Evolutionary conservation across 352 stramenopile species (phyloP).

Genomic region (Globisporangium cylindrosporum): DNA sequence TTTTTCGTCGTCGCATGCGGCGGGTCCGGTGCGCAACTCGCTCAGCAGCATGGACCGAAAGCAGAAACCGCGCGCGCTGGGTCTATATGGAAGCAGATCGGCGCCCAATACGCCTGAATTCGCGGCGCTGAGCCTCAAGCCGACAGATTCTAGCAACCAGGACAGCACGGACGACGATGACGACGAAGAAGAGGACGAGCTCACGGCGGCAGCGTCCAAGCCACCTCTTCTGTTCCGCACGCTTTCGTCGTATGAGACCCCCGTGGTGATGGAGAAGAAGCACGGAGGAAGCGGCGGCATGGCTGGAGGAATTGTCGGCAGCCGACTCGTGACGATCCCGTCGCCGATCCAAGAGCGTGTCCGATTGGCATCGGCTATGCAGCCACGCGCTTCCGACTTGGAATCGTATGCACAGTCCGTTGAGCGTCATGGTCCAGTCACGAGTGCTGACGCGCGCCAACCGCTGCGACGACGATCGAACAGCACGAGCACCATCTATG

Average conservation of each 20-base stretch:
- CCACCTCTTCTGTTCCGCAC: constrained; percentile 64
- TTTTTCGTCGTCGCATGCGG: not conserved
- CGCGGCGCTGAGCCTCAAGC: constrained; percentile 19
- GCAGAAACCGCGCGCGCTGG: constrained; percentile 5
- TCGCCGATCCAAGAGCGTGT: constrained; percentile 74
- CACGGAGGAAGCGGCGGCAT: constrained; percentile 7
- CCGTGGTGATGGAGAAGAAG: constrained; percentile 60
- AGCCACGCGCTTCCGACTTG: constrained; percentile 48
- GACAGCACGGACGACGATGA: constrained; percentile 37
- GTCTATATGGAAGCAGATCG: constrained; percentile 35
- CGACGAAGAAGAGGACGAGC: constrained; percentile 30
- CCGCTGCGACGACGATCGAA: constrained; percentile 89
- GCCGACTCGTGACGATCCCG: constrained; percentile 29
- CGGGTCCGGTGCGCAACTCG: constrained; percentile 17
- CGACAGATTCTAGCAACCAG: constrained; percentile 28
- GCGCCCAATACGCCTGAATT: constrained; percentile 49
- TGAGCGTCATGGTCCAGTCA: constrained; percentile 6
- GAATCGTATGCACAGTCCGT: constrained; percentile 45
- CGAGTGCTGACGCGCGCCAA: constrained; percentile 23
- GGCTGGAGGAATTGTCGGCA: constrained; percentile 14
- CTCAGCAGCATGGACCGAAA: constrained; percentile 27
- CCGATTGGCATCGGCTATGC: constrained; percentile 35
- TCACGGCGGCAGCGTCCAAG: constrained; percentile 25
- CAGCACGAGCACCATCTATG: constrained; percentile 93
- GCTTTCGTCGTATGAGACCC: constrained; percentile 78